Evolutionary conservation across 805 yeast species (phyloP).

Genomic region (Dipodascus geniculatus): DNA sequence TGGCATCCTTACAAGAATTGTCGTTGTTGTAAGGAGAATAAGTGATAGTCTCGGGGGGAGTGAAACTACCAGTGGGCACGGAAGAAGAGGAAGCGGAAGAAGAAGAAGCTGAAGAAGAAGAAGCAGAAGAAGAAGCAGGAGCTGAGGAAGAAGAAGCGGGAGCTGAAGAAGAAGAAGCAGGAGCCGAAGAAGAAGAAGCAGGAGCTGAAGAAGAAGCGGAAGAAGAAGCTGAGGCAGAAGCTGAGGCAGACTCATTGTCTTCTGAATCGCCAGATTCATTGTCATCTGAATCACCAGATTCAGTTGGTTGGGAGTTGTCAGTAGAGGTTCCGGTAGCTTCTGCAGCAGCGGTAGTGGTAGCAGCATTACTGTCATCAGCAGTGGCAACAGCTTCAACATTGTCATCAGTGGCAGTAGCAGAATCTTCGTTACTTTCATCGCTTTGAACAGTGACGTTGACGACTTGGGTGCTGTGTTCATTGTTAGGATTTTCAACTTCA

Average conservation of each 20-base stretch:
- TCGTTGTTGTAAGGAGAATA: constrained; percentile 56
- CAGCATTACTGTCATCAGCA: constrained; percentile 1
- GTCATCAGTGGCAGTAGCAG: constrained; percentile 7
- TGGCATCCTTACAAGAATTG: constrained; percentile 52
- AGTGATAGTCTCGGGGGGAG: constrained; percentile 24
- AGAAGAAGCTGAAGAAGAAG: constrained; percentile 6
- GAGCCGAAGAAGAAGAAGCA: constrained; percentile 9
- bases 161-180: constrained; percentile 10
- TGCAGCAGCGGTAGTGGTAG: not conserved
- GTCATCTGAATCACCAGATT: not conserved
- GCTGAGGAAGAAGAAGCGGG: constrained; percentile 22
- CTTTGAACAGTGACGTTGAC: not conserved
- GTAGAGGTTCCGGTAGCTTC: not conserved
- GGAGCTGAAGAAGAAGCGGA: constrained; percentile 4
- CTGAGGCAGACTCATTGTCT: constrained; percentile 2
- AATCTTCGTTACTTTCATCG: constrained; percentile 1
- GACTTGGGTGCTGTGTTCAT: not conserved
- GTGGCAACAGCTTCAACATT: constrained; percentile 4
- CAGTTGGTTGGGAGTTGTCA: not conserved
- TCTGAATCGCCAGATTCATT: not conserved
- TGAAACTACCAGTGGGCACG: constrained; percentile 14
- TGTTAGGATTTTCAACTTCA: not conserved
- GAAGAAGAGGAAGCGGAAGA: constrained; percentile 20
- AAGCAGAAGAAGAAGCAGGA: constrained; percentile 14
- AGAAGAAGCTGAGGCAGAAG: not conserved